Evolutionary conservation across 331 rosid genomes (phyloP).

Genomic region (Malus hybrid): DNA sequence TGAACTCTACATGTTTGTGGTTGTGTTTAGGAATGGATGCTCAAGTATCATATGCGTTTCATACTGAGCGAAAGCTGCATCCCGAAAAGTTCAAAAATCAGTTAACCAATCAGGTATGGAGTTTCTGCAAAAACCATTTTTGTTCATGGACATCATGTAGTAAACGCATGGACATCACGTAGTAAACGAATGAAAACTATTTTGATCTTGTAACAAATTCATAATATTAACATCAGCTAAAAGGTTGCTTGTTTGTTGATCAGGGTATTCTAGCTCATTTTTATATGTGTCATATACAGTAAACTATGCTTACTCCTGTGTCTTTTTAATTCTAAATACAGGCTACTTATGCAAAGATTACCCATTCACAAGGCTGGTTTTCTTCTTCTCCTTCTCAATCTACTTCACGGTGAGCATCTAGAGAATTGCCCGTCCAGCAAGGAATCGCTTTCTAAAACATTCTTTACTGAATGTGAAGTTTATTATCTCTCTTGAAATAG

Average conservation of each 20-base stretch:
- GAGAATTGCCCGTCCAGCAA: neutral
- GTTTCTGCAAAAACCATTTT: neutral
- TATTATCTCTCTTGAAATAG: conserved; percentile 33
- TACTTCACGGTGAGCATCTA: conserved; percentile 44
- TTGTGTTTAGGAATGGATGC: conserved; percentile 86
- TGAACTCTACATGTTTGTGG: conserved; percentile 10
- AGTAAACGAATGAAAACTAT: too few relatives aligned
- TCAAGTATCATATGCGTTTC: conserved; percentile 95
- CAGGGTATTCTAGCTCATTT: too few relatives aligned
- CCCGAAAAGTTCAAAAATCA: conserved; percentile 94
- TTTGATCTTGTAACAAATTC: neutral
- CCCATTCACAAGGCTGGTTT: conserved; percentile 91
- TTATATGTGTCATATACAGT: neutral
- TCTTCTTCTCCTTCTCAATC: conserved; percentile 55
- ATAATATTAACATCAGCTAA: neutral
- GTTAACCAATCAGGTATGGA: conserved; percentile 71
- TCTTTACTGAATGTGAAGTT: neutral
- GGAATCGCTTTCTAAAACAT: neutral
- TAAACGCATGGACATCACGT: neutral
- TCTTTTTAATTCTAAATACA: conserved; percentile 23
- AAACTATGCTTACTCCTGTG: conserved; percentile 6
- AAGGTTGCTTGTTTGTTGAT: neutral
- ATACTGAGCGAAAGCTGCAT: conserved; percentile 83
- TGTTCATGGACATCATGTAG: neutral
- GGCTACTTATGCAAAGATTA: conserved; percentile 83